phyloP scores from a whole-genome alignment of 306 rosid species.

The Clitoria ternatea region DNA sequence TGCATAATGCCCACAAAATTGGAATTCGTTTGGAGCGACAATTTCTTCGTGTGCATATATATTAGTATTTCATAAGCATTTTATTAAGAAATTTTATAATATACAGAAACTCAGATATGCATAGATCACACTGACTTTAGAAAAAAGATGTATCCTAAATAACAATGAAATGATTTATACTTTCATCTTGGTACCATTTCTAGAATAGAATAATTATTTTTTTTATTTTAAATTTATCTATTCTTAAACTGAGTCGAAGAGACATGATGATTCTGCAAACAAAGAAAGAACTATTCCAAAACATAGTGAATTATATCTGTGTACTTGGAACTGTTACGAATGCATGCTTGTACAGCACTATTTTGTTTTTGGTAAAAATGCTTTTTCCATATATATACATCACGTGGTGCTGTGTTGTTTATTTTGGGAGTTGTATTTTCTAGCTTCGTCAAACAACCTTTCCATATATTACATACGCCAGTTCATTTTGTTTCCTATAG shows the following conservation, averaged over 20 bases:
- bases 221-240: background rate
- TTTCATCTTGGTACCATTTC: background rate
- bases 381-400: background rate
- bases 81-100: too few relatives aligned
- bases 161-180: background rate
- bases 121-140: background rate
- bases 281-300: background rate
- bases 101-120: too few relatives aligned
- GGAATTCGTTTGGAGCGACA: background rate
- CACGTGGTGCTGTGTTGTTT: slow-evolving; percentile 16
- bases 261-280: slow-evolving; percentile 1
- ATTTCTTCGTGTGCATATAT: slow-evolving; percentile 21
- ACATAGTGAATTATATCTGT: background rate
- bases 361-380: background rate
- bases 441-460: slow-evolving; percentile 10
- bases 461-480: background rate
- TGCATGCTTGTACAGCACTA: background rate
- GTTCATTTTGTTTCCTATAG: background rate
- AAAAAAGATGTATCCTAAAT: background rate
- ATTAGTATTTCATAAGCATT: background rate
- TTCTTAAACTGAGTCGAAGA: background rate
- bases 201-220: background rate
- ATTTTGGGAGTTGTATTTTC: background rate
- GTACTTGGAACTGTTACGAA: slow-evolving; percentile 4
- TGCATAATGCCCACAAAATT: slow-evolving; percentile 22